Evolutionary conservation across 2,329 filamentous ascomycete species (phyloP), one percentile per base, ranked within the genome.

Genomic region (Alternaria gansuensis): DNA sequence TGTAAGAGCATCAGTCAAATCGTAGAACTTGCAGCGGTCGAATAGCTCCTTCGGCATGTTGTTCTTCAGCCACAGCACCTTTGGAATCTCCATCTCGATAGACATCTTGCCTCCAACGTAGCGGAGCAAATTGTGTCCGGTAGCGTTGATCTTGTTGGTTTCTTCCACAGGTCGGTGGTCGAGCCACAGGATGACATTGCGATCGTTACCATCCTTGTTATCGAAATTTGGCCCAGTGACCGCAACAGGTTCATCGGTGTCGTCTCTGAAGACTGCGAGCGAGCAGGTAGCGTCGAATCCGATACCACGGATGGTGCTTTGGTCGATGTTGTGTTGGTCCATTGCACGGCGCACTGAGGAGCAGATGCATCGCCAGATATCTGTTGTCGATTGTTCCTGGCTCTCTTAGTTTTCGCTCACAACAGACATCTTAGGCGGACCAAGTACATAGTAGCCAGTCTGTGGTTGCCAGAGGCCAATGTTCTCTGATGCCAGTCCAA

Each of bases 241-340:
- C n/a, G 90, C 85, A 46, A 97, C 84, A 2, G 95, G 95, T 79
- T 96, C 91, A 77, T 97, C 90, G 4, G 92, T 96, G 69, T 97
- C 92, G 73, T 91, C 83, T 54, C 89, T 85, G 80, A 99, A 97
- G 68, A 98, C 93, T 31, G 93, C 87, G 28, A 99, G 87, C 17
- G 95, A 99, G 83, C 95, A 99, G n/a, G 95, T 99, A 23, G 95
- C 95, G 77, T 99, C 95, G 78, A 99, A 98, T 52, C 95, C 95
- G 72, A 99, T 92, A 58, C 95, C 95, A 68, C 90, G 90, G 70
- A 99, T 90, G 34, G 86, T 88, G 63, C 81, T 82, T 4, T 89
- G 85, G 70, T 94, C 88, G 67, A 96, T 88, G 68, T 88, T 89
- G 67, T 94, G 90, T 77, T 97, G 90, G 73, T 85, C 85, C 71